A percentile compares a stretch with the other conserved stretches of the same genome.
phyloP scores from a whole-genome alignment of 1,139 yeast species.

The Eremothecium sinecaudum region DNA sequence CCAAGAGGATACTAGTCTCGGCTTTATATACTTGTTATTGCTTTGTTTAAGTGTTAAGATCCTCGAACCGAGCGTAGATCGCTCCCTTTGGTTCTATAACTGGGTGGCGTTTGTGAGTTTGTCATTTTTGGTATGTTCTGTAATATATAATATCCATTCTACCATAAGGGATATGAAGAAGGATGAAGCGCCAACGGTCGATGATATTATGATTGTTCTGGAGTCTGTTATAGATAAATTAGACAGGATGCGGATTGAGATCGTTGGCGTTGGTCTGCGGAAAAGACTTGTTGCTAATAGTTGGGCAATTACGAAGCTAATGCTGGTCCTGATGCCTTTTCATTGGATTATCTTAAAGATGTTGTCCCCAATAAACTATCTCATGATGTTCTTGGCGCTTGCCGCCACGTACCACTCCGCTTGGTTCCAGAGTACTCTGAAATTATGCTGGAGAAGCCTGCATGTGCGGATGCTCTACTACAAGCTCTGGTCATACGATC shows the following conservation, averaged over 20 bases:
- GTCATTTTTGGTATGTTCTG: conserved; percentile 13
- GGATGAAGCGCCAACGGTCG: conserved; percentile 29
- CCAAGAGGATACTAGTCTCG: conserved; percentile 17
- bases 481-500: conserved; percentile 7
- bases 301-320: conserved; percentile 3
- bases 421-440: conserved; percentile 24
- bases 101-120: conserved; percentile 21
- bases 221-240: conserved; percentile 24
- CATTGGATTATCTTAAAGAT: conserved; percentile 13
- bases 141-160: conserved; percentile 18
- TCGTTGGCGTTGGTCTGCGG: conserved; percentile 6
- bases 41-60: conserved; percentile 7
- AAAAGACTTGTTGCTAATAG: conserved; percentile 1
- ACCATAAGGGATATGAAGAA: conserved; percentile 16
- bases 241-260: conserved; percentile 16
- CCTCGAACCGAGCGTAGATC: conserved; percentile 4
- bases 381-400: conserved; percentile 7
- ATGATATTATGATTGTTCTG: conserved; percentile 25
- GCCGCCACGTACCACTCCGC: conserved; percentile 20
- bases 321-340: conserved; percentile 10
- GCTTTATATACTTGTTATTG: conserved; percentile 16
- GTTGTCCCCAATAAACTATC: conserved; percentile 13
- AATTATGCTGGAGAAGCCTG: conserved; percentile 25
- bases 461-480: conserved; percentile 16
- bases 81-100: conserved; percentile 4